Conservation (phyloP, 1,284 basidiomycete genomes). For the Pyrrhoderma noxium region DNA sequence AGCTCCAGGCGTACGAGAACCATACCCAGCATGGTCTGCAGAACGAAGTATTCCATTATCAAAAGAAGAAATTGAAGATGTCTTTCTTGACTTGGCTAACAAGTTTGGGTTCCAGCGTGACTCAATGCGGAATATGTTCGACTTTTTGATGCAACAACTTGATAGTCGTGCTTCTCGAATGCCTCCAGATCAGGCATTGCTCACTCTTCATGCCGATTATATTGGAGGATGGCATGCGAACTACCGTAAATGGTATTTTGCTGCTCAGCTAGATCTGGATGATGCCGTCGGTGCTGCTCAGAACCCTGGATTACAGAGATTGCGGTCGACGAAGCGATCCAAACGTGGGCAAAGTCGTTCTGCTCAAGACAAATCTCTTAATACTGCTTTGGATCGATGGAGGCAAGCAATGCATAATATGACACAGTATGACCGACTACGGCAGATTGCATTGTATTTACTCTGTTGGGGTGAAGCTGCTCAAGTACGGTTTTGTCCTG, state of each 20-base stretch:
- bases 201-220: constrained; percentile 97
- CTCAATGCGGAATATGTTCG: constrained; percentile 92
- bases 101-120: constrained; percentile 99
- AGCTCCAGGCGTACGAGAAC: constrained; percentile 52
- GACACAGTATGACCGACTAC: constrained; percentile 95
- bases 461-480: constrained; percentile 99
- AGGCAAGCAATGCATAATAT: constrained; percentile 98
- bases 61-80: constrained; percentile 99
- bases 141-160: constrained; percentile 97
- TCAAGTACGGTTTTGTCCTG: constrained; percentile 96
- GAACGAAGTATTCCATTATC: constrained; percentile 92
- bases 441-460: constrained; percentile 94
- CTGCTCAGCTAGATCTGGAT: constrained; percentile 96
- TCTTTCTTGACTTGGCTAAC: constrained; percentile 95
- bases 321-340: constrained; percentile 45
- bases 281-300: constrained; percentile 92
- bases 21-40: constrained; percentile 89
- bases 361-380: constrained; percentile 74
- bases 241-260: constrained; percentile 99
- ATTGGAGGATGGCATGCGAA: constrained; percentile 97
- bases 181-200: constrained; percentile 91
- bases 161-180: constrained; percentile 96
- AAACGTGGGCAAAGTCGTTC: constrained; percentile 36
- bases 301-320: constrained; percentile 83
- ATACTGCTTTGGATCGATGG: constrained; percentile 88